A percentile compares a stretch with the other conserved stretches of the same genome.
These are phyloP conservation scores for Septoria linicola DNA, from an alignment of 2,329 filamentous ascomycete genomes.

Conservation along the genomic window DNA sequence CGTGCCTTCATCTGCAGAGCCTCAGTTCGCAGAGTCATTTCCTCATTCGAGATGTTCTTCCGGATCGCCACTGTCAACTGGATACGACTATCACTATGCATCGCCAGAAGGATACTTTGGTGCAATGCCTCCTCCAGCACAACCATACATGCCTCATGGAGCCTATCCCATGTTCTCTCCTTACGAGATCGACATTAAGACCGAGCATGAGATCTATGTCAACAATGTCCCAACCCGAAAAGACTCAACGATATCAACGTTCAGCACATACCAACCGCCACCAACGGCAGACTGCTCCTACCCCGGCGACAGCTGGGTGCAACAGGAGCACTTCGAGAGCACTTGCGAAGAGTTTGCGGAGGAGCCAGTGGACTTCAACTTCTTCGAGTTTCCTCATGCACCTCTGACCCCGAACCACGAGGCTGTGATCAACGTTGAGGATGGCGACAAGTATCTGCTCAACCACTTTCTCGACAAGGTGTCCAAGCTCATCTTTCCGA, in stretches of 20 bases:
- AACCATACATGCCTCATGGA: constrained; percentile 33
- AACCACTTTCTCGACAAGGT: constrained; percentile 91
- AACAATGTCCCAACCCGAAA: constrained; percentile 82
- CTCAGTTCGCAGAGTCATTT: constrained; percentile 68
- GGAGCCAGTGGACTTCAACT: constrained; percentile 65
- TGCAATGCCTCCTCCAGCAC: constrained; percentile 53
- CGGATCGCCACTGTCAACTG: constrained; percentile 71
- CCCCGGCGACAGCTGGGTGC: constrained; percentile 67
- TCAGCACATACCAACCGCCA: constrained; percentile 83
- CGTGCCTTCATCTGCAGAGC: constrained; percentile 65
- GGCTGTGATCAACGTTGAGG: constrained; percentile 77
- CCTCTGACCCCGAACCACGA: constrained; percentile 63
- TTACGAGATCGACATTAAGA: constrained; percentile 95
- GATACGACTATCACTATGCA: constrained; percentile 65
- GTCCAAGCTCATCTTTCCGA: constrained; percentile 83
- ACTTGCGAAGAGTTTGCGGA: constrained; percentile 63
- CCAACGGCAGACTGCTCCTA: constrained; percentile 65
- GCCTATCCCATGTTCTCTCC: constrained; percentile 65
- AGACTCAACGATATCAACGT: constrained; percentile 87
- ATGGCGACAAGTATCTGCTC: constrained; percentile 80
- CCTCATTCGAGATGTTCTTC: constrained; percentile 73
- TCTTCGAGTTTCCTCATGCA: constrained; percentile 77
- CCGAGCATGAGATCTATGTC: constrained; percentile 88
- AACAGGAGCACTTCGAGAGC: constrained; percentile 67
- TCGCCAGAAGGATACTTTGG: constrained; percentile 58